A percentile compares a stretch with the other conserved stretches of the same genome.
Evolutionary conservation across 148 eudicot genomes (phyloP).

Genomic region (Diospyros lotus): DNA sequence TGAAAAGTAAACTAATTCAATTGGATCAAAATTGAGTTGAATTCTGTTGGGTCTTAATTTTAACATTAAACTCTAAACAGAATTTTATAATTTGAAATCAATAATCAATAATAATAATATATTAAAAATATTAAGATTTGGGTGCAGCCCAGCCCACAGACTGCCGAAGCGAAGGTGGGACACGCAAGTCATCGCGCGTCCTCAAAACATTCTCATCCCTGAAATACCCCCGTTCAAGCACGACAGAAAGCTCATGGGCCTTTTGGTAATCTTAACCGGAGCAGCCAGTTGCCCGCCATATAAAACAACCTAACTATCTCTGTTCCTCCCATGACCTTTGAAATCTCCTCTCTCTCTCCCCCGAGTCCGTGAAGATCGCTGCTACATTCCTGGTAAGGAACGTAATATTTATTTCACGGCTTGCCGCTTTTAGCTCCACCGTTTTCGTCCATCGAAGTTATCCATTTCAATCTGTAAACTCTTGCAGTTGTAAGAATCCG

Average conservation of each 20-base stretch:
- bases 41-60: too few relatives aligned
- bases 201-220: constrained; percentile 4
- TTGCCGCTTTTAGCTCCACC: too few relatives aligned
- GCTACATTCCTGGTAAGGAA: too few relatives aligned
- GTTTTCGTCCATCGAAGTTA: neutral
- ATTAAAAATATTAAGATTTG: too few relatives aligned
- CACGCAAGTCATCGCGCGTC: neutral
- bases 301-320: neutral
- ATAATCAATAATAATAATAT: too few relatives aligned
- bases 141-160: neutral
- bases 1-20: too few relatives aligned
- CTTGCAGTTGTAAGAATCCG: neutral
- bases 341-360: neutral
- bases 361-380: too few relatives aligned
- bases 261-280: neutral
- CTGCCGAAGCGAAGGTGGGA: neutral
- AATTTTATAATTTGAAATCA: too few relatives aligned
- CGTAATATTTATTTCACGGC: too few relatives aligned
- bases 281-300: neutral
- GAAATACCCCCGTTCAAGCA: neutral
- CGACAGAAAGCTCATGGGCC: neutral
- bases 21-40: too few relatives aligned
- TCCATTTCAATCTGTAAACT: neutral
- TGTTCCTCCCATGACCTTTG: neutral
- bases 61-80: too few relatives aligned